A percentile compares a stretch with the other conserved stretches of the same genome.
Conservation (phyloP, 2,329 filamentous ascomycete genomes). For the Aspergillus thermomutatus region DNA sequence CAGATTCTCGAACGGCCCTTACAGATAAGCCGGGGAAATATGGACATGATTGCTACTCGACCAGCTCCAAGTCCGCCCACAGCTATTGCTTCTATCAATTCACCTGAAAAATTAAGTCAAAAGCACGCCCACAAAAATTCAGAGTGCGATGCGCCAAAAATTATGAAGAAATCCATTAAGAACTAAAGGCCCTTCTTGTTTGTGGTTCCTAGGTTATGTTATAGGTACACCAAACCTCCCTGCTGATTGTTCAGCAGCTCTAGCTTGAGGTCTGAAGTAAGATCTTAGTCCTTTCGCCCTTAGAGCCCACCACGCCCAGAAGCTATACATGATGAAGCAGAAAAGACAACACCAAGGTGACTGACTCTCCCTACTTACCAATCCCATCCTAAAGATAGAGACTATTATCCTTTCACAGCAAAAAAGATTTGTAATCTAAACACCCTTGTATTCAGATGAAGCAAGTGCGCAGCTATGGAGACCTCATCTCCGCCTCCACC, state of each 20-base stretch:
- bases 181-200: constrained; percentile 16
- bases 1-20: constrained; percentile 24
- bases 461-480: constrained; percentile 3
- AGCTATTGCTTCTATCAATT: constrained; percentile 12
- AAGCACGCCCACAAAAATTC: not conserved
- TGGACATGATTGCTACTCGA: constrained; percentile 30
- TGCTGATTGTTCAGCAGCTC: constrained; percentile 17
- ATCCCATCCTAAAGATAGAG: constrained; percentile 9
- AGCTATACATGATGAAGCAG: not conserved
- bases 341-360: constrained; percentile 6
- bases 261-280: constrained; percentile 8
- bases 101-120: constrained; percentile 4
- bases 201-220: constrained; percentile 14
- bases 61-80: constrained; percentile 30
- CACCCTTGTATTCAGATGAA: constrained; percentile 24
- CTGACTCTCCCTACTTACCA: constrained; percentile 12
- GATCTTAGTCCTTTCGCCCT: constrained; percentile 4
- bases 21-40: constrained; percentile 33
- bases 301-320: not conserved
- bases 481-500: not conserved
- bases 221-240: constrained; percentile 12
- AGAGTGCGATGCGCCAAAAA: not conserved
- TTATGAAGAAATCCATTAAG: constrained; percentile 12
- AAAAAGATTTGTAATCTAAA: constrained; percentile 20
- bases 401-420: constrained; percentile 17